Evolutionary conservation across 495 filamentous ascomycete genomes (phyloP), one percentile per base, ranked within the genome.

Genomic region (Aspergillus bridgeri): DNA sequence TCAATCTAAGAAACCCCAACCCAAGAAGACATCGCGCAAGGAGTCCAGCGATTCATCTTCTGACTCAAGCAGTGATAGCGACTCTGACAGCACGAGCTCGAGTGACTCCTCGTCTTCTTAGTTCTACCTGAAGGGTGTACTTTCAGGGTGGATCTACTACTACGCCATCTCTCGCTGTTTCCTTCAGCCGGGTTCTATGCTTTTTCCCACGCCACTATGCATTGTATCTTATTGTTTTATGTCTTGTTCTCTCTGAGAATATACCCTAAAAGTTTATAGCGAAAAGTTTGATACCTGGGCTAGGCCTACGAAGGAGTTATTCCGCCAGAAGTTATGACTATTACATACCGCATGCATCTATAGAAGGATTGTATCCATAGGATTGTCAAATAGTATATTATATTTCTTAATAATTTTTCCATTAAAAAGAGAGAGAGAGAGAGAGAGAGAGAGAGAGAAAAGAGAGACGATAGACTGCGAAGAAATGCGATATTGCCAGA

Each of bases 11-110:
- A 50, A 57, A 38, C 13, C 25, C 7, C 25, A 27, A 38, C 9
- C 33, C 33, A 38, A 38, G 33, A 38, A 38, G 33, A 38, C 1
- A 15, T 38, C 33, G 13, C 33, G 42, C 6, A 50, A 48, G 42
- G 53, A 27, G 18, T 33, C 51, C n/a, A 44, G 23, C 17, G 44
- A 51, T 27, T 57, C 51, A 17, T 60, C 56, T 25, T 59, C 56
- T 1, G 61, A 60, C 42, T 58, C 57, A 9, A 65, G 62, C 57
- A 63, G 60, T 53, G 57, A 58, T 54, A 60, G 56, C 56, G 58
- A 69, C 44, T 59, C 64, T 22, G 60, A 62, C 44, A 58, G 58
- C 57, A 18, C 62, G 54, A 33, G 48, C 58, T 55, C 27, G 27
- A 24, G 27, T 33, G 57, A 38, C 11, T 63, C 49, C 3, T 60